phyloP scores from a whole-genome alignment of 2,329 filamentous ascomycete species.

The Botrytis porri region DNA sequence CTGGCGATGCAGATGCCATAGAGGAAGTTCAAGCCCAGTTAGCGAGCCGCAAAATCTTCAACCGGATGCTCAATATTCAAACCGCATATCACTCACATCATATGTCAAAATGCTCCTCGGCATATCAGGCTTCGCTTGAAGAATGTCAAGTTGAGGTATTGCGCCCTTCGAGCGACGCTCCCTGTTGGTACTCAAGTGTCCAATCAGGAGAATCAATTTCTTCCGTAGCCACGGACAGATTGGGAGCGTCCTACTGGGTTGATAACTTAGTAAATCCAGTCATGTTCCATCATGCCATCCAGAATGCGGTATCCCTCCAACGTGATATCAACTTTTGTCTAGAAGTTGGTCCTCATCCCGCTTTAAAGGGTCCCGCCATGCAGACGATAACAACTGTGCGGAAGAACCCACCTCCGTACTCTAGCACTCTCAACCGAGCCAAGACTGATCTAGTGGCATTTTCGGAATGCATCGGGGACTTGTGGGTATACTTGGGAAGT shows the following conservation, averaged over 20 bases:
- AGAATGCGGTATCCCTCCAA: constrained; percentile 17
- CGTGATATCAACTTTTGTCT: constrained; percentile 23
- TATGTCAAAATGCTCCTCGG: constrained; percentile 26
- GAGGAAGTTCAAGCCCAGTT: constrained; percentile 18
- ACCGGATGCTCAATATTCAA: constrained; percentile 19
- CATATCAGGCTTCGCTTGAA: constrained; percentile 20
- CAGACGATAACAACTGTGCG: constrained; percentile 24
- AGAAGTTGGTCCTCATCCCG: constrained; percentile 32
- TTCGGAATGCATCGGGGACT: constrained; percentile 8
- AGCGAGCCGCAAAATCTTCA: constrained; percentile 24
- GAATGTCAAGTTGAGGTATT: constrained; percentile 32
- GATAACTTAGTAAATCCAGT: constrained; percentile 45
- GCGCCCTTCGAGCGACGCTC: neutral
- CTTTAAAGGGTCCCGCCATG: constrained; percentile 26
- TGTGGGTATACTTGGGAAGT: constrained; percentile 20
- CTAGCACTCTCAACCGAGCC: constrained; percentile 21
- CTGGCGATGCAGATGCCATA: constrained; percentile 31
- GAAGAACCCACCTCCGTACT: constrained; percentile 20
- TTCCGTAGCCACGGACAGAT: neutral
- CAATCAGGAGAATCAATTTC: neutral
- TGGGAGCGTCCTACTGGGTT: constrained; percentile 28
- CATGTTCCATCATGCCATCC: constrained; percentile 43
- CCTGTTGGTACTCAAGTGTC: neutral
- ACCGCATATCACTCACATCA: constrained; percentile 33
- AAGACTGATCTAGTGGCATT: constrained; percentile 17